phyloP scores from a whole-genome alignment of 306 rosid genomes.

The Sindora glabra region DNA sequence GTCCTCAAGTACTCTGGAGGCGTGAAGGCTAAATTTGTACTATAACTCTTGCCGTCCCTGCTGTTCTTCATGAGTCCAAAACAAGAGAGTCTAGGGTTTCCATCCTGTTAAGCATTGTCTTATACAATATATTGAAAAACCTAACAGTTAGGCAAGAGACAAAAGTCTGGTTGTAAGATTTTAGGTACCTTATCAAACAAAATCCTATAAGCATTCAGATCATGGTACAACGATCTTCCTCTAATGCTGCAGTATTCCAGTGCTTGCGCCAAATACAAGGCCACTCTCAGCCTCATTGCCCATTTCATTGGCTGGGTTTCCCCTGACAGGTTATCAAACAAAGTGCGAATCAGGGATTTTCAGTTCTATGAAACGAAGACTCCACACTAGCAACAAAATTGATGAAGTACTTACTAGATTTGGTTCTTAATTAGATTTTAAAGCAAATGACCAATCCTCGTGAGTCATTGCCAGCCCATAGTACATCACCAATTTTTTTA shows the following conservation, averaged over 20 bases:
- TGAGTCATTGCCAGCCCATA: background rate
- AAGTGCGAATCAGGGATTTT: constrained; percentile 15
- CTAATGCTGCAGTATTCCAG: constrained; percentile 79
- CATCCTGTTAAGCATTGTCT: constrained; percentile 50
- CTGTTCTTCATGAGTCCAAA: constrained; percentile 99
- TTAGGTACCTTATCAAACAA: constrained; percentile 72
- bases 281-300: constrained; percentile 99
- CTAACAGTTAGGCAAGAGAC: background rate
- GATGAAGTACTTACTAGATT: constrained; percentile 2
- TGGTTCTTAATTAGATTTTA: background rate
- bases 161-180: background rate
- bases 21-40: constrained; percentile 96
- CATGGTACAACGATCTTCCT: constrained; percentile 90
- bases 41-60: constrained; percentile 94
- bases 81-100: constrained; percentile 92
- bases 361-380: background rate
- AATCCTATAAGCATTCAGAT: constrained; percentile 95
- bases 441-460: constrained; percentile 1
- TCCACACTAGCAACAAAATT: constrained; percentile 9
- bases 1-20: constrained; percentile 98
- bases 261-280: constrained; percentile 90
- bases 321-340: constrained; percentile 49
- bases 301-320: constrained; percentile 96
- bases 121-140: constrained; percentile 6
- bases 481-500: background rate